A percentile compares a stretch with the other conserved stretches of the same genome.
These are phyloP conservation scores for Mallotus japonicus DNA, from an alignment of 441 rosid species.

Conservation along the genomic window DNA sequence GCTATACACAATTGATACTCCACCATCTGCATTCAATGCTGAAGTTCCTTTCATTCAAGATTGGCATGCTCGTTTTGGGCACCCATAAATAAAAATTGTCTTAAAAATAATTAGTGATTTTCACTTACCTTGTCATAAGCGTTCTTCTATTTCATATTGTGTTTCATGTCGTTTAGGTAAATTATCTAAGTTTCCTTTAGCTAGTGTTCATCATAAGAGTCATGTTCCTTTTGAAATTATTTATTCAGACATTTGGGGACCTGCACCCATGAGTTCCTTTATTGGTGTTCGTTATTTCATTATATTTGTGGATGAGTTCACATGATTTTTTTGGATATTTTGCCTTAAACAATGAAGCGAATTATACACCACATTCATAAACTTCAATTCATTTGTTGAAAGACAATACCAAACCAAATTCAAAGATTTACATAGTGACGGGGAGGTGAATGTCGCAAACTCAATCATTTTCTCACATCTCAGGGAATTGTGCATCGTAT, in stretches of 20 bases:
- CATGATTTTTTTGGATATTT: not conserved
- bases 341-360: not conserved
- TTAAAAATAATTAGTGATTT: not conserved
- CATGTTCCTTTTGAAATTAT: too few species aligned
- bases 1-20: too few species aligned
- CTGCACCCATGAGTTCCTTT: not conserved
- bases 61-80: not conserved
- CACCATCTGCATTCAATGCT: not conserved
- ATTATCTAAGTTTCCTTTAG: not conserved
- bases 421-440: not conserved
- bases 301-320: not conserved
- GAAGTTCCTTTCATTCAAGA: not conserved
- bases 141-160: not conserved
- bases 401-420: not conserved
- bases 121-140: not conserved
- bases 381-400: not conserved
- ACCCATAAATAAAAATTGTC: not conserved
- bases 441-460: not conserved
- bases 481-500: not conserved
- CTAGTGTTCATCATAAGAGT: not conserved
- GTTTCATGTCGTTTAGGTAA: not conserved
- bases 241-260: not conserved
- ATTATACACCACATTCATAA: not conserved
- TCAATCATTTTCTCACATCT: not conserved
- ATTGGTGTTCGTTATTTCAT: not conserved